These are phyloP conservation scores for Bodo saltans DNA, from an alignment of 78 protist genomes.

Conservation along the genomic window DNA sequence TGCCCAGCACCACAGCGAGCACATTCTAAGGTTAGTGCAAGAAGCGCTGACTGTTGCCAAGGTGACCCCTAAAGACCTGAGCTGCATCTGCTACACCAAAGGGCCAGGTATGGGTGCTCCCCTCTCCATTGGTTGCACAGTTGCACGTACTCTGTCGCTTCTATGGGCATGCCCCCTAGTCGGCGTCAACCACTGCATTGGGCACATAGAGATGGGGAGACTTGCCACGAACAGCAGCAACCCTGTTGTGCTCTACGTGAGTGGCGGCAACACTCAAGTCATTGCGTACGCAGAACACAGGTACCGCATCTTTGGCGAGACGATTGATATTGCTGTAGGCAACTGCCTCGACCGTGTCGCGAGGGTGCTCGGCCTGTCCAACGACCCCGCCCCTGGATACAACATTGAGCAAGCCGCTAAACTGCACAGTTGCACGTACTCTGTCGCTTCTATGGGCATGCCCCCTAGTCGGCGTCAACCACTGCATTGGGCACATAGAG, in stretches of 20 bases:
- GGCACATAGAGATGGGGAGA: constrained; percentile 99
- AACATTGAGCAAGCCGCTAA: constrained; percentile 96
- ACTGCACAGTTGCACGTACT: neutral
- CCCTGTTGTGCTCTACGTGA: constrained; percentile 96
- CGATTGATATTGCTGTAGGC: constrained; percentile 98
- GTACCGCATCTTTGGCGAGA: constrained; percentile 98
- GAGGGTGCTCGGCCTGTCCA: constrained; percentile 70
- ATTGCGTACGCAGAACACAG: constrained; percentile 58
- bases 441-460: neutral
- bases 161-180: constrained; percentile 91
- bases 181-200: constrained; percentile 95
- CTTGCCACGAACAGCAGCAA: constrained; percentile 78
- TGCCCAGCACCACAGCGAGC: constrained; percentile 61
- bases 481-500: constrained; percentile 97
- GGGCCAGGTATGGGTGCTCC: constrained; percentile 98
- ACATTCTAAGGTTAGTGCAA: constrained; percentile 49
- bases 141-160: constrained; percentile 84
- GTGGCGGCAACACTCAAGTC: constrained; percentile 98
- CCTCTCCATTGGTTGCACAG: constrained; percentile 76
- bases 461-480: constrained; percentile 73
- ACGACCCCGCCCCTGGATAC: constrained; percentile 98
- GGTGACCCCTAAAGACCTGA: constrained; percentile 57
- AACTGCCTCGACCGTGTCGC: constrained; percentile 90
- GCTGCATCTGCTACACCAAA: constrained; percentile 74
- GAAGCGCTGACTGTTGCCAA: constrained; percentile 69